Evolutionary conservation across 805 yeast genomes (phyloP).

Genomic region (Candida chauliodis): DNA sequence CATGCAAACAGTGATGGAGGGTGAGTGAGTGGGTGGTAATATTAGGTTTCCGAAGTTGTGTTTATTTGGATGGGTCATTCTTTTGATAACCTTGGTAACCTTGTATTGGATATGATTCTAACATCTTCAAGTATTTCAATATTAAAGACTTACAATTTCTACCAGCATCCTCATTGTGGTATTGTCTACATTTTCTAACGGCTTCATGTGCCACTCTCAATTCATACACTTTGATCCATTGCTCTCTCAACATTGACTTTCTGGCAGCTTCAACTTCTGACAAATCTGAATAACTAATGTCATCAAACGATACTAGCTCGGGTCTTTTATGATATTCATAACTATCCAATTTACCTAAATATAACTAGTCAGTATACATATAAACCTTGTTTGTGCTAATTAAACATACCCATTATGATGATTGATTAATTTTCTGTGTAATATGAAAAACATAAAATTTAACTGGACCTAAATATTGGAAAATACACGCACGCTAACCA

Average conservation of each 20-base stretch:
- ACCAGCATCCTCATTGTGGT: conserved; percentile 43
- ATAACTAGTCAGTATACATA: conserved; percentile 6
- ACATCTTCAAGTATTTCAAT: conserved; percentile 71
- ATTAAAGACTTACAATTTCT: conserved; percentile 81
- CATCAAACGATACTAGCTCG: conserved; percentile 78
- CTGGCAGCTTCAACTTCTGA: conserved; percentile 68
- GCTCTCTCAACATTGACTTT: conserved; percentile 73
- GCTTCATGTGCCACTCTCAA: conserved; percentile 70
- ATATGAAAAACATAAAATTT: conserved; percentile 27
- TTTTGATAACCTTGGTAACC: conserved; percentile 86
- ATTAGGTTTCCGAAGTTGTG: no score
- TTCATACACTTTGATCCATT: conserved; percentile 68
- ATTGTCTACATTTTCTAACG: conserved; percentile 71
- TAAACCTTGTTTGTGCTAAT: not conserved
- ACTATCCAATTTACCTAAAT: conserved; percentile 22
- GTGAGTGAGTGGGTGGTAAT: not conserved
- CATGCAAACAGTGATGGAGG: not conserved
- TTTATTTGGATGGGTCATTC: conserved; percentile 70
- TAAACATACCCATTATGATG: no score
- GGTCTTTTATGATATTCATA: conserved; percentile 50
- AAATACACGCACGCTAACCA: not conserved
- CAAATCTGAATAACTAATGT: conserved; percentile 69
- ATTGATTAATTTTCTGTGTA: conserved; percentile 7
- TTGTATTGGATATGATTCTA: conserved; percentile 62
- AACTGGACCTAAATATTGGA: conserved; percentile 21